Base-by-base conservation (phyloP, 2,329 filamentous ascomycete genomes). In the Cladophialophora exuberans region DNA sequence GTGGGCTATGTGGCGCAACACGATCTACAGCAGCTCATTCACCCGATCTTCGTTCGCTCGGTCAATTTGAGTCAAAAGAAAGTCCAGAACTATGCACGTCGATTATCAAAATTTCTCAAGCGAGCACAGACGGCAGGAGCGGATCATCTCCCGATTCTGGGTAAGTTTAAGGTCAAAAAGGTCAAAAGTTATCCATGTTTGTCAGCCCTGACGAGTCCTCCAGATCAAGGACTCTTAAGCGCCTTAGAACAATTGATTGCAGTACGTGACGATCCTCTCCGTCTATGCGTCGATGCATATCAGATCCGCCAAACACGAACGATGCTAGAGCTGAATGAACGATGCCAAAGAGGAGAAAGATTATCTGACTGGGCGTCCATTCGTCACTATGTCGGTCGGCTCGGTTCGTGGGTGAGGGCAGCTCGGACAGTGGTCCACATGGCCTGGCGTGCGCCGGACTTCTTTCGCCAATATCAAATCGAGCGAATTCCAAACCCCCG, bases 311-410 rank as follows among this genome's bases (percentile, higher is more conserved):
- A 22, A 23, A 20, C 41, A 10, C 30, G 44, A 35, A 9, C 36
- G n/a, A 47, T 55, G 52, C 17, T 41, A 28, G 41, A 54, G 11
- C 51, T 55, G 3, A 20, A 25, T 26, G 22, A 26, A 50, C 11
- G 47, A 30, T 52, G 52, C 25, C 11, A 15, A 30, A 20, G 9
- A 22, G 26, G 56, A 26, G 35, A 26, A 39, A n/a, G 22, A 20
- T 52, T 45, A 2, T 41, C 52, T 23, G 26, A 52, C 17, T 52
- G 56, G 52, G 55, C 56, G 28, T 46, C 52, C 35, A 54, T 55
- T 41, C 64, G 66, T 3, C 79, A 81, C 60, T 67, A 69, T 28
- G 62, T 82, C 6, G 77, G 79, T 2, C 69, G 78, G 1, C 62
- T 82, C 1, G 73, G 73, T n/a, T 65, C 75, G 18, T 74, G 75